phyloP scores from a whole-genome alignment of 306 rosid genomes.

The Vachellia collinsii region DNA sequence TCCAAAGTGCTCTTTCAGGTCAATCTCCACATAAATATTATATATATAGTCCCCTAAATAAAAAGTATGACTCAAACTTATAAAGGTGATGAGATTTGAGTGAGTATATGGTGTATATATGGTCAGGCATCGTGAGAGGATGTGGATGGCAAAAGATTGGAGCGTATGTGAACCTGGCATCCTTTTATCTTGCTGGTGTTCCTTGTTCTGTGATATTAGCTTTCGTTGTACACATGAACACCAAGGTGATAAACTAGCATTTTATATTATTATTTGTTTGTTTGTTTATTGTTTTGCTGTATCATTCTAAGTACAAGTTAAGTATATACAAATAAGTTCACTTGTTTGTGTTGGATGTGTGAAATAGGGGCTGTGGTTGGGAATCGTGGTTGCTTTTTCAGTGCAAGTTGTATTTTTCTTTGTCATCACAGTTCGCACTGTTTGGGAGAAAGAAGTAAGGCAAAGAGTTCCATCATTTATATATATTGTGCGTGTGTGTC shows the following conservation, averaged over 20 bases:
- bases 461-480: neutral
- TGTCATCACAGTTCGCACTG: slow-evolving; percentile 45
- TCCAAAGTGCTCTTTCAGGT: slow-evolving; percentile 66
- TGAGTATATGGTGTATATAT: neutral
- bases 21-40: neutral
- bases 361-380: slow-evolving; percentile 64
- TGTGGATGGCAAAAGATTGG: slow-evolving; percentile 73
- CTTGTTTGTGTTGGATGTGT: neutral
- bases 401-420: slow-evolving; percentile 51
- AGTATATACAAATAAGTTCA: neutral
- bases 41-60: neutral
- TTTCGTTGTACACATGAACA: slow-evolving; percentile 51
- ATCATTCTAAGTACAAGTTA: neutral
- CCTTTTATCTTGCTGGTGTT: slow-evolving; percentile 59
- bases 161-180: slow-evolving; percentile 60
- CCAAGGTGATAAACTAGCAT: slow-evolving; percentile 38
- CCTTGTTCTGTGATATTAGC: slow-evolving; percentile 50
- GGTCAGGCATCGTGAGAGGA: slow-evolving; percentile 60
- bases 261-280: too few species aligned
- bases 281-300: neutral
- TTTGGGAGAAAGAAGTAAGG: slow-evolving; percentile 58
- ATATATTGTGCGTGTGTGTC: neutral
- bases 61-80: too few species aligned
- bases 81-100: neutral
- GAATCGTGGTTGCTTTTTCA: slow-evolving; percentile 52